These are phyloP conservation scores for Neurospora sp. DNA, from an alignment of 495 filamentous ascomycete genomes.

Conservation along the genomic window DNA sequence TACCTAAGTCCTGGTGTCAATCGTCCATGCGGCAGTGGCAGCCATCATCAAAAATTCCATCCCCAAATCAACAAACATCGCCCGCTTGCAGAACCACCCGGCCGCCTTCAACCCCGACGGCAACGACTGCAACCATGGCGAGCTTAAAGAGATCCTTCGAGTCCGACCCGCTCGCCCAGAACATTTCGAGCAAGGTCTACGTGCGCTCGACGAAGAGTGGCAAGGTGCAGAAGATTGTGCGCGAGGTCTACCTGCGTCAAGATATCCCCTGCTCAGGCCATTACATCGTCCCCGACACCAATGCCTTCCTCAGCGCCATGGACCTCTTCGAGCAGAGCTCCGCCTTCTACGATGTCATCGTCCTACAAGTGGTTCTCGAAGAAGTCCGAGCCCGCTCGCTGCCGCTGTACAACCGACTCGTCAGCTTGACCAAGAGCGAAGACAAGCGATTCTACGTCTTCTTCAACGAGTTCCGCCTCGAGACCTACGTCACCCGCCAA, in stretches of 20 bases:
- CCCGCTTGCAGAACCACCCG: not conserved
- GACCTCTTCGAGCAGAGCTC: slow-evolving; percentile 88
- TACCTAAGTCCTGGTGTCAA: not conserved
- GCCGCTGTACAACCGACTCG: slow-evolving; percentile 87
- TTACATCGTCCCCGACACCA: slow-evolving; percentile 93
- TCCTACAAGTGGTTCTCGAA: slow-evolving; percentile 92
- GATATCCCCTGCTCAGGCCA: slow-evolving; percentile 99
- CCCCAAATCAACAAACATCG: slow-evolving; percentile 2
- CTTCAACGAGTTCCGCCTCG: slow-evolving; percentile 94
- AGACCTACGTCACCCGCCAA: slow-evolving; percentile 72
- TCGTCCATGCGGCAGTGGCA: slow-evolving; percentile 1
- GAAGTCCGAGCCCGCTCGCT: slow-evolving; percentile 89
- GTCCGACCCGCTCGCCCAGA: slow-evolving; percentile 57
- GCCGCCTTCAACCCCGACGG: not conserved
- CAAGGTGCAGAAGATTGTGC: slow-evolving; percentile 97
- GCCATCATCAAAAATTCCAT: slow-evolving; percentile 5
- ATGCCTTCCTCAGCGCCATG: slow-evolving; percentile 91
- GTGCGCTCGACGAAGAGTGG: slow-evolving; percentile 86
- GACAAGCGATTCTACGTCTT: slow-evolving; percentile 97
- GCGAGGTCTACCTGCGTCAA: slow-evolving; percentile 87
- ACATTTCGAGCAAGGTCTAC: slow-evolving; percentile 85
- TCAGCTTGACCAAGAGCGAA: slow-evolving; percentile 81
- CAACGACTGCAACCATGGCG: slow-evolving; percentile 41
- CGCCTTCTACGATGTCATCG: slow-evolving; percentile 89
- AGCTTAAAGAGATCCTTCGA: slow-evolving; percentile 71